A percentile compares a stretch with the other conserved stretches of the same genome.
Conservation (phyloP, 2,329 filamentous ascomycete species). For the Paecilomyces variotii region DNA sequence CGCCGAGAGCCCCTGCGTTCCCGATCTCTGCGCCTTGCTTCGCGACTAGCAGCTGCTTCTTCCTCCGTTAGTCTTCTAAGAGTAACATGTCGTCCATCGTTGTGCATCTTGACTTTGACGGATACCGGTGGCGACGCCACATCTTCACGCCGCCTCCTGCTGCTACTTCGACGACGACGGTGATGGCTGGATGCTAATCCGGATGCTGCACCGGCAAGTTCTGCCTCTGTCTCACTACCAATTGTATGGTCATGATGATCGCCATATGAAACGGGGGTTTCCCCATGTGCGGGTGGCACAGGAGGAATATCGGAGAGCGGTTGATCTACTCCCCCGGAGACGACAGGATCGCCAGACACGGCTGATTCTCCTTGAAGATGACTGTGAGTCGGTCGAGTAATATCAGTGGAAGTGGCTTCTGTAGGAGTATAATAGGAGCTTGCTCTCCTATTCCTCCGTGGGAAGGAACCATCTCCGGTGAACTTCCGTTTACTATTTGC, state of each 20-base stretch:
- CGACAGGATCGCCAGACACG: constrained; percentile 22
- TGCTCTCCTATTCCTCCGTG: constrained; percentile 20
- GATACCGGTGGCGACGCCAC: constrained; percentile 52
- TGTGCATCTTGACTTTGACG: constrained; percentile 58
- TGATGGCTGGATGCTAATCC: constrained; percentile 23
- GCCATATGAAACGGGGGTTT: constrained; percentile 4
- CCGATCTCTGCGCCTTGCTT: constrained; percentile 44
- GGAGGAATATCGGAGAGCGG: constrained; percentile 29
- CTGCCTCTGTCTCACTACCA: constrained; percentile 16
- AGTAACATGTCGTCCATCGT: constrained; percentile 56
- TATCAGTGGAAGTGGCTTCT: constrained; percentile 29
- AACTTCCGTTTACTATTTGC: constrained; percentile 54
- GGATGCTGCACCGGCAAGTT: constrained; percentile 17
- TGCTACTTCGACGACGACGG: constrained; percentile 20
- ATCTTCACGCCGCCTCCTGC: constrained; percentile 33
- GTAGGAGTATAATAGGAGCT: constrained; percentile 27
- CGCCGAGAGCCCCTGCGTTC: constrained; percentile 33
- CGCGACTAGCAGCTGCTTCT: constrained; percentile 54
- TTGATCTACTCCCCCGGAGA: constrained; percentile 21
- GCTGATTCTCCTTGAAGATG: constrained; percentile 25
- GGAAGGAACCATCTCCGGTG: constrained; percentile 56
- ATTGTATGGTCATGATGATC: constrained; percentile 1
- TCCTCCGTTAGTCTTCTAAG: constrained; percentile 53
- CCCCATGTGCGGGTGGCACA: constrained; percentile 32
- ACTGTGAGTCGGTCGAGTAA: constrained; percentile 21